Evolutionary conservation across 2,329 filamentous ascomycete species (phyloP).

Genomic region (Hypoxylon sp.): DNA sequence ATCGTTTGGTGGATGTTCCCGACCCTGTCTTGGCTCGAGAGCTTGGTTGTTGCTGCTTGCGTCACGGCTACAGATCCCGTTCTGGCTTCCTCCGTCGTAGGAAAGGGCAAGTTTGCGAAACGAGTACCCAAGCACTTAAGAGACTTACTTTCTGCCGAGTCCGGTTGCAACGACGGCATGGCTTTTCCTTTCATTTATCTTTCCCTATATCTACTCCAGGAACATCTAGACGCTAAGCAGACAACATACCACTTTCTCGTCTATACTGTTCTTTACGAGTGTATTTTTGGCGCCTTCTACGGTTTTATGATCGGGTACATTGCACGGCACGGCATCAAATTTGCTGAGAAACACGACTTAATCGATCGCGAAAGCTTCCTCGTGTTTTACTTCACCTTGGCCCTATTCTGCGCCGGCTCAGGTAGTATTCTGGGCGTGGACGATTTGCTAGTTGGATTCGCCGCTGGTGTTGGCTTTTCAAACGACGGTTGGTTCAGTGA

Average conservation of each 20-base stretch:
- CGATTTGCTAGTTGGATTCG: slow-evolving; percentile 93
- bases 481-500: slow-evolving; percentile 99
- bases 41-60: slow-evolving; percentile 88
- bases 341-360: slow-evolving; percentile 84
- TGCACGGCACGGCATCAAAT: slow-evolving; percentile 91
- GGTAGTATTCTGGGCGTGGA: slow-evolving; percentile 93
- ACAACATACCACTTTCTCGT: slow-evolving; percentile 91
- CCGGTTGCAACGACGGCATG: slow-evolving; percentile 99
- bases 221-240: slow-evolving; percentile 75
- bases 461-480: slow-evolving; percentile 97
- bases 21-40: slow-evolving; percentile 88
- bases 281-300: slow-evolving; percentile 90
- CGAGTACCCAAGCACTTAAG: slow-evolving; percentile 96
- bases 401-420: slow-evolving; percentile 94
- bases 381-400: slow-evolving; percentile 98
- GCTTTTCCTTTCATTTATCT: slow-evolving; percentile 98
- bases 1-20: slow-evolving; percentile 94
- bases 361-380: slow-evolving; percentile 98
- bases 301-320: slow-evolving; percentile 91
- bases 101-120: slow-evolving; percentile 98
- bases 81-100: slow-evolving; percentile 95
- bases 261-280: slow-evolving; percentile 93
- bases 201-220: slow-evolving; percentile 89
- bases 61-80: slow-evolving; percentile 98
- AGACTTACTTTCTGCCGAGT: slow-evolving; percentile 95